Base-by-base conservation (phyloP, 768 basidiomycete genomes). In the Phanerodontia chrysosporium region DNA sequence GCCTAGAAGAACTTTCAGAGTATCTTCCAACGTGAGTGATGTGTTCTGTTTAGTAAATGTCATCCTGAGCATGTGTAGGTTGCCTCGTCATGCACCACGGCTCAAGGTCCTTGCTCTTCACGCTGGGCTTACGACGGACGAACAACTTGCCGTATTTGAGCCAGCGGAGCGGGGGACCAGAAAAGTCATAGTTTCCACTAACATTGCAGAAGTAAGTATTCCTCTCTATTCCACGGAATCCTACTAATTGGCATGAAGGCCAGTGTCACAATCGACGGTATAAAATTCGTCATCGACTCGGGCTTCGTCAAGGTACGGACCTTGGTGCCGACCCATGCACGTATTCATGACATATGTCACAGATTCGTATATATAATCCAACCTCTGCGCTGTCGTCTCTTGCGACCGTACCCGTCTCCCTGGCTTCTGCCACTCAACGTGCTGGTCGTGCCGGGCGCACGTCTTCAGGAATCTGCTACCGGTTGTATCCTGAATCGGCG, bases 371-470 rank as follows among this genome's bases (percentile, higher is more conserved):
- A 0, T 97, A 89, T 71, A 95, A 98, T 69, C 90, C 96, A 0
- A 82, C 85, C 4, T 92, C 90, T 5, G 80, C 85, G 1, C 85
- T 98, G 57, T 89, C 94, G 29, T 88, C 94, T 2, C 81, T 99
- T 3, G 81, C 86, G 7, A 88, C 87, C 1, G 84, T 93, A 4
- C 90, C 95, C 0, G 84, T 87, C 35, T 98, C 95, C 6, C 75
- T 83, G 55, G 93, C 96, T 6, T 97, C 95, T 8, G 92, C 95
- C 1, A 90, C 84, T 0, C 97, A 99, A 72, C 83, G 97, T 36
- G 90, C 95, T 14, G 97, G 97, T 28, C 85, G 97, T 55, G 96
- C 97, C 8, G 97, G 97, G 25, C 86, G 97, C 48, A 98, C 96
- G 0, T 87, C 94, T 1, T 79, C 92, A 3, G 97, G 97, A 1